Base-by-base conservation (phyloP, 2,329 filamentous ascomycete genomes). In the Pseudopyrenochaeta lycopersici region DNA sequence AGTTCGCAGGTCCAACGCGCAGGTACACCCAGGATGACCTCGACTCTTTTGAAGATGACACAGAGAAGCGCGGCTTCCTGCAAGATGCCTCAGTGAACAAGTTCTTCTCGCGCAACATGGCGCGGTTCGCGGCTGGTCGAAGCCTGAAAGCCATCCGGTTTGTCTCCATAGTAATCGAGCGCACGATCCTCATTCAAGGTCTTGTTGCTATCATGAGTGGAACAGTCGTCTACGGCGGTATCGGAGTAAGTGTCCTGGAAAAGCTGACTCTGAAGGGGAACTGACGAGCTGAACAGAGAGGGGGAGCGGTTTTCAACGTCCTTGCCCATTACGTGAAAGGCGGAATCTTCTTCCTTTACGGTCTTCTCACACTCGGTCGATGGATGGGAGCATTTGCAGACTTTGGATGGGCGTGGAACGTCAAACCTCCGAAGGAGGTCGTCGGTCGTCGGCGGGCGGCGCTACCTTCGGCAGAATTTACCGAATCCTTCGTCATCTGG, bases 281-380 rank as follows among this genome's bases (percentile, higher is more conserved):
- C 48, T 66, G 30, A 62, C 46, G 21, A 30, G 23, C 20, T 27
- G 17, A 18, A 10, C 61, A 92, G 89, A 88, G 89, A 73, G 89
- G 85, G 4, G 74, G 75, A 18, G 81, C 81, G 2, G 80, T 97
- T 52, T 96, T 94, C 80, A 93, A 88, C 63, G 92, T 94, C 1
- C 82, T 97, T 36, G 94, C 94, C 7, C 94, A 98, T 72, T 97
- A 91, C 80, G 88, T 97, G 74, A 98, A 98, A 74, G 94, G 94
- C 40, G 91, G 91, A 3, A 90, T 98, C 49, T 98, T 98, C 81
- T 92, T 97, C 78, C 95, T 91, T 88, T 91, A 96, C 59, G 94
- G 94, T 7, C 77, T 97, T 17, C 78, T 97, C 55, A 96, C 91
- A 0, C 82, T 98, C 3, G 92, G 92, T 27, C 88, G 94, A 50